Evolutionary conservation across 805 yeast species (phyloP).

Genomic region (Wickerhamiella sergipiensis): DNA sequence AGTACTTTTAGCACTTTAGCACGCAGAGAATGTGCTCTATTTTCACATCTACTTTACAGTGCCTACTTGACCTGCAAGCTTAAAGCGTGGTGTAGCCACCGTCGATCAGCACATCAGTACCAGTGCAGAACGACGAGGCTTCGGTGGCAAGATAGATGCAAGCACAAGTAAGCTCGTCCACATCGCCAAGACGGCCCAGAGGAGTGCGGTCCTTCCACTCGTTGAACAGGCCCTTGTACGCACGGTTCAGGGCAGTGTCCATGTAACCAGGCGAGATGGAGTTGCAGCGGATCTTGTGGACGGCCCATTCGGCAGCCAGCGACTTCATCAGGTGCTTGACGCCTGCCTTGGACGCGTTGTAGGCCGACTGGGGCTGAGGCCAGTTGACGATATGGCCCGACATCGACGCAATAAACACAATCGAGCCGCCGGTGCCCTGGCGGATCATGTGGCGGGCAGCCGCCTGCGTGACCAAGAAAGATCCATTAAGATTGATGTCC

Average conservation of each 20-base stretch:
- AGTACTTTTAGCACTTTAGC: too few species aligned
- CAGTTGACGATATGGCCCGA: slow-evolving; percentile 58
- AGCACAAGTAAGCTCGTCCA: slow-evolving; percentile 54
- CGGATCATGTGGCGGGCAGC: slow-evolving; percentile 54
- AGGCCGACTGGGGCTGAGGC: slow-evolving; percentile 60
- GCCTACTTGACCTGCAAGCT: not conserved
- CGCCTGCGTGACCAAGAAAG: slow-evolving; percentile 51
- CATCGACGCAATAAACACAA: slow-evolving; percentile 57
- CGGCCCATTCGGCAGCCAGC: slow-evolving; percentile 66
- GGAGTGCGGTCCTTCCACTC: slow-evolving; percentile 58
- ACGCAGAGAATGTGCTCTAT: not conserved
- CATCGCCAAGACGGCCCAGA: slow-evolving; percentile 56
- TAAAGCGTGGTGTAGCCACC: slow-evolving; percentile 38
- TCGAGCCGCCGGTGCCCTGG: slow-evolving; percentile 41
- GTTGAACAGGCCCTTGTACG: slow-evolving; percentile 35
- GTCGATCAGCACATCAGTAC: slow-evolving; percentile 52
- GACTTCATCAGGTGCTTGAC: slow-evolving; percentile 53
- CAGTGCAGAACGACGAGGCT: slow-evolving; percentile 51
- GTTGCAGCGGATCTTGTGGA: slow-evolving; percentile 51
- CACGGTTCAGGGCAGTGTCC: slow-evolving; percentile 53
- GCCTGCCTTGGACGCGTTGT: slow-evolving; percentile 63
- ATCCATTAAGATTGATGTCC: slow-evolving; percentile 54
- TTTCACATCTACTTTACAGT: not conserved
- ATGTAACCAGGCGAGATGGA: slow-evolving; percentile 58
- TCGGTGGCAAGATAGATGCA: slow-evolving; percentile 46